Evolutionary conservation across 768 basidiomycete species (phyloP).

Genomic region (Leccinellum rugosiceps): DNA sequence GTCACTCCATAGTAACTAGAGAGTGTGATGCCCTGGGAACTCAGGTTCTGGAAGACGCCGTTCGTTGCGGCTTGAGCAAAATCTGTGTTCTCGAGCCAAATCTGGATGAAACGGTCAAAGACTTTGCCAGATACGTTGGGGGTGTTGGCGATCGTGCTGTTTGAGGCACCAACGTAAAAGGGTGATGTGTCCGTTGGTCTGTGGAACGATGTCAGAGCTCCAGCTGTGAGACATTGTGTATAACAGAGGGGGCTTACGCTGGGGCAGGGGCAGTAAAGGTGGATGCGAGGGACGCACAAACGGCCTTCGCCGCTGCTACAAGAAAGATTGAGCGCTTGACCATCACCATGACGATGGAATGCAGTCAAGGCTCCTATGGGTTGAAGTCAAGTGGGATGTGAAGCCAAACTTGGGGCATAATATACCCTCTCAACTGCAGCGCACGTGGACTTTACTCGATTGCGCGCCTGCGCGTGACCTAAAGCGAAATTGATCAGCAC

Average conservation of each 20-base stretch:
- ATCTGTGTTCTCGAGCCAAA: conserved; percentile 67
- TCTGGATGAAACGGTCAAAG: conserved; percentile 49
- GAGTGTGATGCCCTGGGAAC: conserved; percentile 48
- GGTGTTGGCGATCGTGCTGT: conserved; percentile 40
- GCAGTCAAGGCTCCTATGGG: background rate
- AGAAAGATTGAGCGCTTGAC: conserved; percentile 13
- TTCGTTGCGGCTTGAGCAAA: conserved; percentile 32
- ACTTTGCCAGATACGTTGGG: conserved; percentile 39
- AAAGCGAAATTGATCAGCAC: background rate
- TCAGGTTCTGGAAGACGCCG: conserved; percentile 36
- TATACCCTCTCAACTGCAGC: conserved; percentile 4
- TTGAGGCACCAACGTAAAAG: conserved; percentile 42
- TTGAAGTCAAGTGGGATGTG: background rate
- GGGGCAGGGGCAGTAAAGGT: conserved; percentile 30
- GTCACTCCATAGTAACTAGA: conserved; percentile 47
- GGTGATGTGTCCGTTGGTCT: conserved; percentile 30
- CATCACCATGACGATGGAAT: conserved; percentile 14
- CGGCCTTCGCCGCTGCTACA: conserved; percentile 10
- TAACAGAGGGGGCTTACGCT: conserved; percentile 15
- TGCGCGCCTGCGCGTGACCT: background rate
- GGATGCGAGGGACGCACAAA: conserved; percentile 23
- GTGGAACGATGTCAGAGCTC: conserved; percentile 1
- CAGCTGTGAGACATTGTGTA: background rate
- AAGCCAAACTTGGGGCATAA: background rate
- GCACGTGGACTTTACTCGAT: conserved; percentile 8